Base-by-base conservation (phyloP, 805 yeast genomes). In the Wickerhamomyces xylosicus region DNA sequence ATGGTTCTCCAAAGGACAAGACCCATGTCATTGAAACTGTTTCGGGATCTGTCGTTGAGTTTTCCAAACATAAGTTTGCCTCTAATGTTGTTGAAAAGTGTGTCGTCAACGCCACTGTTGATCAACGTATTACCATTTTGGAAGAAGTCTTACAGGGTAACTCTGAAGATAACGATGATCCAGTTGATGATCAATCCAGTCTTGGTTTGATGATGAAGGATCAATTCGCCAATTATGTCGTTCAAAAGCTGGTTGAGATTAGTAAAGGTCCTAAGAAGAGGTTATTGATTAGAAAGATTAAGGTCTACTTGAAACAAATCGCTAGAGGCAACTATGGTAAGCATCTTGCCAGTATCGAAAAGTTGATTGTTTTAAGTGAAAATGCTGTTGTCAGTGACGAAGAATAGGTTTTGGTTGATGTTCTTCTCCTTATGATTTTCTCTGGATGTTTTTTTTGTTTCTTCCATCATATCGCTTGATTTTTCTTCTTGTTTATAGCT, bases 61-160 rank as follows among this genome's bases (percentile, higher is more conserved):
- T 87, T 42, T 85, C 96, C n/a, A 82, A 85, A 53, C 98, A 92
- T 65, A 92, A 92, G 62, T 92, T 87, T 66, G 97, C 98, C 2
- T 86, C 96, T 0, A 92, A 92, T 59, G 99, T 94, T 22, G 95
- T 92, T 48, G 99, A 92, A 59, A 87, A 85, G 58, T 85, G 95
- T 50, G 85, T 92, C 41, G 70, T 84, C 40, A 74, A 69, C 58
- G 94, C 95, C 35, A 67, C 74, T 15, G 58, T 63, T 8, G 65
- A 61, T 5, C 94, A 87, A 58, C 71, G 87, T 45, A 61, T 64
- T 43, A 56, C 66, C 31, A 72, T 90, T 32, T 72, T 83, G 42
- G 74, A 72, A 40, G 83, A 77, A 50, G 85, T 90, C 14, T 61
- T 81, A 61, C 63, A 72, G 22, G 76, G 65, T 41, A 73, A 75